Evolutionary conservation across 108 stramenopile species (phyloP), one percentile per base, ranked within the genome.

Genomic region (Nitzschia sp.): DNA sequence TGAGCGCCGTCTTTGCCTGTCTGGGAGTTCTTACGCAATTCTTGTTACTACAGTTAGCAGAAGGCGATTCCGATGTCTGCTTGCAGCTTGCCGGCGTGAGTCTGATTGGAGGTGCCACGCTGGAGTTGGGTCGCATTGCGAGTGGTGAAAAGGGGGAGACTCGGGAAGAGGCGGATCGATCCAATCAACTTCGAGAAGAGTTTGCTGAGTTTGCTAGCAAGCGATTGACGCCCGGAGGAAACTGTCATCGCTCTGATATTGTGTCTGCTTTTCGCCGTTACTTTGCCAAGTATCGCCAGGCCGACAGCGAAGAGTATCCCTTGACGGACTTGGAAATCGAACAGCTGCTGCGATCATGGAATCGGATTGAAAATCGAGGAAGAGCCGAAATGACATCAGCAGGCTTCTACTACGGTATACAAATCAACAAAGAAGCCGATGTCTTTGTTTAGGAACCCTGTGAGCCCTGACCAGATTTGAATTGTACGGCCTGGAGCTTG

Each of bases 281-380:
- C 75, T 84, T 78, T 82, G 83, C 86, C 51, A 95, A 95, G 51
- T 95, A 95, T 73, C 77, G 93, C 17, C 59, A 62, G 15, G 80
- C 72, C 13, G 88, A 88, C 25, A 84, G 76, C 59, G 75, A 68
- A 15, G 63, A 89, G 25, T 88, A 85, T 59, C 85, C 88, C 0
- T 36, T 93, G 70, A 73, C 79, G 9, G 87, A 95, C 69, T 68
- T 90, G 62, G 90, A 95, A 64, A 92, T 95, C 49, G 91, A 95
- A 59, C 60, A 79, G 54, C 74, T 92, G 33, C 33, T 89, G 15
- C 71, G 84, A 61, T 51, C 63, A 5, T 95, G 91, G 91, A 87
- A 86, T 80, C 60, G 80, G 58, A 38, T 15, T 27, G 46, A 72
- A 57, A 75, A 67, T 28, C 47, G 26, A 53, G 83, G 84, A 1